Evolutionary conservation across 2,329 filamentous ascomycete genomes (phyloP), one percentile per base, ranked within the genome.

Genomic region (Fusarium lyarnte): DNA sequence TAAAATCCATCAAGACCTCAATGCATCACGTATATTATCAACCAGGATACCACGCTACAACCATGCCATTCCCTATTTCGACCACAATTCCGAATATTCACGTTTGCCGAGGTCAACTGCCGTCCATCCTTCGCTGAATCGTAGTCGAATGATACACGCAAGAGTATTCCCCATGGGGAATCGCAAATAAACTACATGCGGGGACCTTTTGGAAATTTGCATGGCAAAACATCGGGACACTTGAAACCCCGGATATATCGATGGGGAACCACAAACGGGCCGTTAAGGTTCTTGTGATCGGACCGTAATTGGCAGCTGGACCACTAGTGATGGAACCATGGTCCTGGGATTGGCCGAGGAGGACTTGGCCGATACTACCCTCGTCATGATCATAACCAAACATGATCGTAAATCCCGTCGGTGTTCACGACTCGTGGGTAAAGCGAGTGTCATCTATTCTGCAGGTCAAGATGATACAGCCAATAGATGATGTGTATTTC

Each of bases 91-190:
- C 66, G 66, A 53, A 47, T 39, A 35, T 16, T 23, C 19, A n/a
- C 21, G 27, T 19, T 69, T 69, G 66, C 66, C 66, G 66, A 64
- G 17, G 13, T 35, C 38, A 69, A 64, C 45, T 64, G 58, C 66
- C 65, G 66, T n/a, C 11, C 25, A 23, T 27, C 14, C 8, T 49
- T 16, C 14, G 17, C n/a, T 60, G 27, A 60, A 41, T 53, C 27
- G 31, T 14, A 38, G 46, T 52, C 54, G 33, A 47, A 42, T 29
- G 61, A 39, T 52, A 35, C 23, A 61, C 49, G 35, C 35, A 29
- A 61, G n/a, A 36, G 33, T 19, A 52, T 58, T 42, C 65, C 66
- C 65, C 65, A 53, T 69, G 66, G 66, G 49, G 53, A 69, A 69
- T 39, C 47, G 35, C 12, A 38, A 52, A 47, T 46, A 36, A 63